Conservation (phyloP, 345 rosid species). For the Syzygium oleosum region DNA sequence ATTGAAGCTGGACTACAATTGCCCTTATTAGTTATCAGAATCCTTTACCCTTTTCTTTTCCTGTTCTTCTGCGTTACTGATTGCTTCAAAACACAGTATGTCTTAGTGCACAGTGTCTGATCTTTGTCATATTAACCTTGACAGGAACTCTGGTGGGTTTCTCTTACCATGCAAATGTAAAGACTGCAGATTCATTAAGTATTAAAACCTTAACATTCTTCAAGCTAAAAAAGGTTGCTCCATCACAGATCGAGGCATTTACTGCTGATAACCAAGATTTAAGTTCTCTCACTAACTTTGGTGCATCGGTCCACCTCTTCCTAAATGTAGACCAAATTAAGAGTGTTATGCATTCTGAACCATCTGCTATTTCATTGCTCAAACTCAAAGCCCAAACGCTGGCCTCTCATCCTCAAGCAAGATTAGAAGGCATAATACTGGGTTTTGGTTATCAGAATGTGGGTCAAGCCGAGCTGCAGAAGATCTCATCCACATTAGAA, state of each 20-base stretch:
- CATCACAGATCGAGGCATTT: conserved; percentile 7
- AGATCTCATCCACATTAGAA: conserved; percentile 19
- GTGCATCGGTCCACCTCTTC: conserved; percentile 19
- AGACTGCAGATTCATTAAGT: conserved; percentile 3
- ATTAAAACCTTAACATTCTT: background rate
- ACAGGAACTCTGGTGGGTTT: conserved; percentile 32
- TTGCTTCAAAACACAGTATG: background rate
- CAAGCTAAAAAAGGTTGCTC: conserved; percentile 8
- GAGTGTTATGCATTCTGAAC: conserved; percentile 10
- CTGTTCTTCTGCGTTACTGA: background rate
- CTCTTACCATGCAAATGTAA: conserved; percentile 9
- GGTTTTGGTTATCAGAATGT: background rate
- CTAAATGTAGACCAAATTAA: conserved; percentile 14
- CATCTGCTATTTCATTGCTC: conserved; percentile 24
- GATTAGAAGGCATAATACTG: conserved; percentile 22
- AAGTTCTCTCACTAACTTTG: conserved; percentile 2
- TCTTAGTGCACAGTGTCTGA: background rate
- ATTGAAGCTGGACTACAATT: background rate
- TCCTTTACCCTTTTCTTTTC: background rate
- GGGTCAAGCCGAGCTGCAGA: conserved; percentile 7
- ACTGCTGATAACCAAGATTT: conserved; percentile 9
- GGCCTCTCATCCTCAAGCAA: conserved; percentile 9
- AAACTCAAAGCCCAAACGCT: conserved; percentile 5
- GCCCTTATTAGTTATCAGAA: background rate
- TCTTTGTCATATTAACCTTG: background rate